Conservation (phyloP, 2,329 filamentous ascomycete species). For the Xylaria polymorpha region DNA sequence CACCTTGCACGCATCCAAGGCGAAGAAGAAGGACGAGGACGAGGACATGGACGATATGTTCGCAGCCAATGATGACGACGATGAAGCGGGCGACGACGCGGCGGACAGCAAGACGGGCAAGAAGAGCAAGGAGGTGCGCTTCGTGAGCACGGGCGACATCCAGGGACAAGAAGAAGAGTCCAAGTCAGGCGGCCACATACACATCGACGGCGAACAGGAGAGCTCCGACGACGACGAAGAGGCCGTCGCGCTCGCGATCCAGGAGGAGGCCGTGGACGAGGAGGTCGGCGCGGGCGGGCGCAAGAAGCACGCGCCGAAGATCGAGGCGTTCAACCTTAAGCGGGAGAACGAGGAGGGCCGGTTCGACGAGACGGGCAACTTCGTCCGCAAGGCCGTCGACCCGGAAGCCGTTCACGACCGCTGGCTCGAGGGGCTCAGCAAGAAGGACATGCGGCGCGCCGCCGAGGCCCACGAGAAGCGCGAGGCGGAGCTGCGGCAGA, state of each 20-base stretch:
- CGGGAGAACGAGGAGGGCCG: constrained; percentile 90
- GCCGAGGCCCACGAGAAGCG: constrained; percentile 88
- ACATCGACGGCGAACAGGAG: constrained; percentile 68
- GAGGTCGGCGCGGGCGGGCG: constrained; percentile 91
- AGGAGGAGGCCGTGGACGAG: constrained; percentile 83
- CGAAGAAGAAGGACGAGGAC: constrained; percentile 54
- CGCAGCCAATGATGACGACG: constrained; percentile 69
- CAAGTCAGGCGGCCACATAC: constrained; percentile 78
- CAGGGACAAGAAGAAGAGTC: constrained; percentile 81
- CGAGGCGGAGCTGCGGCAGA: constrained; percentile 78
- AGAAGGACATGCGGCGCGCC: constrained; percentile 91
- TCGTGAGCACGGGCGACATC: constrained; percentile 72
- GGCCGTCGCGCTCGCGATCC: constrained; percentile 78
- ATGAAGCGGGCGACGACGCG: constrained; percentile 64
- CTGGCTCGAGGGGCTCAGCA: constrained; percentile 92
- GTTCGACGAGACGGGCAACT: constrained; percentile 93
- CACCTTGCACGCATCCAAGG: constrained; percentile 42
- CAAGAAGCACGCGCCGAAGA: constrained; percentile 91
- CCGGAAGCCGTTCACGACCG: constrained; percentile 90
- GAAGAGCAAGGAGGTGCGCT: constrained; percentile 71
- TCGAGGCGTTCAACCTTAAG: constrained; percentile 96
- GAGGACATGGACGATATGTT: constrained; percentile 88
- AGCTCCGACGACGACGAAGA: constrained; percentile 71
- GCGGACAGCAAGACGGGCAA: constrained; percentile 63
- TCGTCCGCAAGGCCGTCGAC: constrained; percentile 86